Conservation (phyloP, 2,329 filamentous ascomycete genomes). For the Curvularia hawaiiensis region DNA sequence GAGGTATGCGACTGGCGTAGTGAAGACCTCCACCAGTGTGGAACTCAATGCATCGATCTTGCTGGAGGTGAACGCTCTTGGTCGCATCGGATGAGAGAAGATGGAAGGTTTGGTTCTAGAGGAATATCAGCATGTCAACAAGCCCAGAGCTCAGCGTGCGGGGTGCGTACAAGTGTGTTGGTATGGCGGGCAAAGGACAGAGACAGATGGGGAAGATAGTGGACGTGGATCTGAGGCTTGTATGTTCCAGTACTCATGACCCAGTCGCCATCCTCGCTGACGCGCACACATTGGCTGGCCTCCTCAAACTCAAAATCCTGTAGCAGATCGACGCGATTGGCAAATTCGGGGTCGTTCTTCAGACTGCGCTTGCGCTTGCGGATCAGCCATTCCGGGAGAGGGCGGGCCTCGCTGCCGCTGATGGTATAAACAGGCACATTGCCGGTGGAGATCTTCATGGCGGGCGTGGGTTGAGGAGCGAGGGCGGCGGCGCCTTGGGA, state of each 20-base stretch:
- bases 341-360: slow-evolving; percentile 91
- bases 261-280: slow-evolving; percentile 97
- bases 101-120: slow-evolving; percentile 81
- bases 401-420: slow-evolving; percentile 84
- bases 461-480: slow-evolving; percentile 15
- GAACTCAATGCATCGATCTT: slow-evolving; percentile 89
- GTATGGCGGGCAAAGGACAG: slow-evolving; percentile 95
- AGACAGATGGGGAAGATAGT: slow-evolving; percentile 89
- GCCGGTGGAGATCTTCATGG: slow-evolving; percentile 83
- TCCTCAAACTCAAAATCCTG: slow-evolving; percentile 99
- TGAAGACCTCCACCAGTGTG: slow-evolving; percentile 89
- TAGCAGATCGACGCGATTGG: slow-evolving; percentile 89
- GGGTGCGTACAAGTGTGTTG: slow-evolving; percentile 63
- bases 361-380: slow-evolving; percentile 82
- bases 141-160: neutral
- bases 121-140: neutral
- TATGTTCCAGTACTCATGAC: slow-evolving; percentile 45
- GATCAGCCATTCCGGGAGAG: slow-evolving; percentile 94
- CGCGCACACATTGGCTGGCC: slow-evolving; percentile 85
- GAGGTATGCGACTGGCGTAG: slow-evolving; percentile 85
- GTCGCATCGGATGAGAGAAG: slow-evolving; percentile 90
- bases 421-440: slow-evolving; percentile 93
- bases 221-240: slow-evolving; percentile 85
- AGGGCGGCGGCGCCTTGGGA: slow-evolving; percentile 2
- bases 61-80: slow-evolving; percentile 92